These are phyloP conservation scores for Vaccinium vitisidaea DNA, from an alignment of 148 eudicot genomes.

Conservation along the genomic window DNA sequence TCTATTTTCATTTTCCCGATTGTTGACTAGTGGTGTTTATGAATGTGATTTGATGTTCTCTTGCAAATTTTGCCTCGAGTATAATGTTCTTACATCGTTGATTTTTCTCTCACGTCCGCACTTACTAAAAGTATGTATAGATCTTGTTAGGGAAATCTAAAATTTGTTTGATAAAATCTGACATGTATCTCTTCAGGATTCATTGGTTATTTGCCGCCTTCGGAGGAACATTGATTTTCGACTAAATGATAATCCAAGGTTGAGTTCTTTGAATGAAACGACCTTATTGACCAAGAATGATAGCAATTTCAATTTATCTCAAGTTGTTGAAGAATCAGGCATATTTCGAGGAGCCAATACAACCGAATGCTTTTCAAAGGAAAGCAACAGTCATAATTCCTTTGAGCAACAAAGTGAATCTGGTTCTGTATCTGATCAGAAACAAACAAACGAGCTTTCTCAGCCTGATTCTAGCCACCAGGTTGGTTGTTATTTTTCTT, in stretches of 20 bases:
- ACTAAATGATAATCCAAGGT: conserved; percentile 27
- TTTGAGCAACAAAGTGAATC: conserved; percentile 30
- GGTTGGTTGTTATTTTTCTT: conserved; percentile 25
- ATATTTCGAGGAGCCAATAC: conserved; percentile 27
- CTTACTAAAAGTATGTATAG: not conserved
- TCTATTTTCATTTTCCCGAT: not conserved
- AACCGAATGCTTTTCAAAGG: conserved; percentile 42
- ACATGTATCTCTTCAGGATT: conserved; percentile 44
- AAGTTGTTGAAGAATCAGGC: conserved; percentile 23
- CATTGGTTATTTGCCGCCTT: conserved; percentile 73
- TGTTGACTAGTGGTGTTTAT: not conserved
- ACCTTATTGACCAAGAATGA: conserved; percentile 18
- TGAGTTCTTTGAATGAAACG: conserved; percentile 21
- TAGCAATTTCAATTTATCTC: conserved; percentile 26
- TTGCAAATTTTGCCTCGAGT: not conserved
- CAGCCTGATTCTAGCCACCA: conserved; percentile 35
- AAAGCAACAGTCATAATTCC: conserved; percentile 58
- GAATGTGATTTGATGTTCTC: not conserved
- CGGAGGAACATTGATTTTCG: conserved; percentile 55
- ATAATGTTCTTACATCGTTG: not conserved
- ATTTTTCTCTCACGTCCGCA: not conserved
- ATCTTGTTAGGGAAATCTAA: not conserved
- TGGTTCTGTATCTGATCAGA: conserved; percentile 45
- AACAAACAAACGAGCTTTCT: conserved; percentile 25
- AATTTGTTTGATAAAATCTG: not conserved